These are phyloP conservation scores for Jacaranda copaia DNA, from an alignment of 257 asterid genomes.

Conservation along the genomic window DNA sequence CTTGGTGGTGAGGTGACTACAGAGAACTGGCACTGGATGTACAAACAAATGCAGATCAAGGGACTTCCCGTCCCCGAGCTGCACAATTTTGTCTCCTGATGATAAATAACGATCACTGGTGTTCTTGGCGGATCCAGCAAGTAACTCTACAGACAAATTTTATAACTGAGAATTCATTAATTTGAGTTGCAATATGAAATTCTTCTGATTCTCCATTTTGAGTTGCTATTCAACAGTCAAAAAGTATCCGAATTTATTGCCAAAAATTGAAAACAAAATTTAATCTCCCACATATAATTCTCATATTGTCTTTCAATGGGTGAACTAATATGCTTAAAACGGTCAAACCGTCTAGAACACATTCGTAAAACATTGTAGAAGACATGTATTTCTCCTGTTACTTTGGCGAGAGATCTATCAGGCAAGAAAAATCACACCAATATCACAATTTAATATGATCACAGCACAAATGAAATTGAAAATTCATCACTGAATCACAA, in stretches of 20 bases:
- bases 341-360: no score
- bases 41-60: conserved; percentile 70
- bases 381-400: neutral
- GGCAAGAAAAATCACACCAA: neutral
- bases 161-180: neutral
- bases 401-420: neutral
- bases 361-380: no score
- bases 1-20: conserved; percentile 93
- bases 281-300: no score
- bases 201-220: neutral
- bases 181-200: neutral
- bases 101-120: neutral
- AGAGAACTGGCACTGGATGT: conserved; percentile 98
- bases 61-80: conserved; percentile 60
- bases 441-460: neutral
- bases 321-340: no score
- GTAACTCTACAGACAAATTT: neutral
- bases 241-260: no score
- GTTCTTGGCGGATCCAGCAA: neutral
- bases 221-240: no score
- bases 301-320: no score
- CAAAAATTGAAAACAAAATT: no score
- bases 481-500: neutral
- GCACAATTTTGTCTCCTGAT: conserved; percentile 25
- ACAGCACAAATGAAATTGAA: no score